phyloP scores from a whole-genome alignment of 306 rosid genomes.

The Malus asiatica region DNA sequence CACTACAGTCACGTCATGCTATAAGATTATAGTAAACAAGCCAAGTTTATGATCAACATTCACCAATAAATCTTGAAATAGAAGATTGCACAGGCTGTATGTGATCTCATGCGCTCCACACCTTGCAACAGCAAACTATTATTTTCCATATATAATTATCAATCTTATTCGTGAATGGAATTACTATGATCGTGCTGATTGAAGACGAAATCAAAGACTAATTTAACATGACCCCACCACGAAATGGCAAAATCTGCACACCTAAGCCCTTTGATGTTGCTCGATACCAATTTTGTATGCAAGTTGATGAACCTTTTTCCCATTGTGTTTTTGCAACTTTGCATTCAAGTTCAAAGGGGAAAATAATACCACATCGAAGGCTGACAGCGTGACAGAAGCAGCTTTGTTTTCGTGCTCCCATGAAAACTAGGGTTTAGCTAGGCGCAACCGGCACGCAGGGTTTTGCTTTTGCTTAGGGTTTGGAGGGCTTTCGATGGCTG shows the following conservation, averaged over 20 bases:
- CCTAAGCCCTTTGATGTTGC: slow-evolving; percentile 1
- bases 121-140: not conserved
- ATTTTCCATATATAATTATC: not conserved
- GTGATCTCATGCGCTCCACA: not conserved
- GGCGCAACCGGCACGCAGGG: slow-evolving; percentile 17
- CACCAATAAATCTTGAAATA: not conserved
- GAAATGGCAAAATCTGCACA: not conserved
- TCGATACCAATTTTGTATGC: not conserved
- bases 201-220: not conserved
- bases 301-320: slow-evolving; percentile 5
- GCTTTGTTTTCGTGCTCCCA: slow-evolving; percentile 4
- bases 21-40: not conserved
- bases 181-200: not conserved
- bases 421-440: slow-evolving; percentile 5
- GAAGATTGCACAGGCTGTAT: slow-evolving; percentile 5
- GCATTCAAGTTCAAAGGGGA: slow-evolving; percentile 4
- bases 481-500: slow-evolving; percentile 17
- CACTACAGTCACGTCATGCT: not conserved
- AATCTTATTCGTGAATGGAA: not conserved
- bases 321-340: slow-evolving; percentile 6
- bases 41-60: not conserved
- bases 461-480: slow-evolving; percentile 28
- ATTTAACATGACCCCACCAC: not conserved
- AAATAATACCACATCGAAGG: slow-evolving; percentile 6
- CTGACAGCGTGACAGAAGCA: slow-evolving; percentile 3